Evolutionary conservation across 202 grass and related monocot species (phyloP).

Genomic region (Musa balbisiana): DNA sequence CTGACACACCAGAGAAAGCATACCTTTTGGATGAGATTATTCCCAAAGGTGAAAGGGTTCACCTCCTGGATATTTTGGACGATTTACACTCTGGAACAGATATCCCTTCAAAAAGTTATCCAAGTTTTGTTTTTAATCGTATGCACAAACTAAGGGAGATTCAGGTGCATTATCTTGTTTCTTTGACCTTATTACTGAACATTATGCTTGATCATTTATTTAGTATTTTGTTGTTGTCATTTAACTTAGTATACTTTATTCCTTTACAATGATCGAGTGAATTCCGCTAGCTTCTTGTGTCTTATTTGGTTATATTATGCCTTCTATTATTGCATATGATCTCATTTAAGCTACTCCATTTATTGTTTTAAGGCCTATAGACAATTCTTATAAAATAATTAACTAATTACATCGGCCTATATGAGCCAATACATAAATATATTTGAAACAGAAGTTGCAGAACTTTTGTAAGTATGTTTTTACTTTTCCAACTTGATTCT

Average conservation of each 20-base stretch:
- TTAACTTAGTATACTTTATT: not conserved
- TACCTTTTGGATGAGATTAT: slow-evolving; percentile 81
- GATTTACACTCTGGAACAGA: slow-evolving; percentile 35
- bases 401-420: no score
- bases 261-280: not conserved
- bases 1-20: slow-evolving; percentile 55
- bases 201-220: not conserved
- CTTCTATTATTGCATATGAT: not conserved
- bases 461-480: no score
- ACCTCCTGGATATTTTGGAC: slow-evolving; percentile 61
- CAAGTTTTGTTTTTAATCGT: slow-evolving; percentile 75
- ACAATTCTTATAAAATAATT: not conserved
- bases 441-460: no score
- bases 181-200: not conserved
- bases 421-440: no score
- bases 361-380: not conserved
- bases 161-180: slow-evolving; percentile 39
- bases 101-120: slow-evolving; percentile 50
- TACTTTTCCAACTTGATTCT: no score
- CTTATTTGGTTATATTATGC: not conserved
- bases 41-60: slow-evolving; percentile 42
- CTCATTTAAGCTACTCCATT: not conserved
- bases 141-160: slow-evolving; percentile 47
- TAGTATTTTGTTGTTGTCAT: not conserved
- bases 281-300: not conserved